Conservation (phyloP, 2,329 filamentous ascomycete genomes). For the Colletotrichum sp. region DNA sequence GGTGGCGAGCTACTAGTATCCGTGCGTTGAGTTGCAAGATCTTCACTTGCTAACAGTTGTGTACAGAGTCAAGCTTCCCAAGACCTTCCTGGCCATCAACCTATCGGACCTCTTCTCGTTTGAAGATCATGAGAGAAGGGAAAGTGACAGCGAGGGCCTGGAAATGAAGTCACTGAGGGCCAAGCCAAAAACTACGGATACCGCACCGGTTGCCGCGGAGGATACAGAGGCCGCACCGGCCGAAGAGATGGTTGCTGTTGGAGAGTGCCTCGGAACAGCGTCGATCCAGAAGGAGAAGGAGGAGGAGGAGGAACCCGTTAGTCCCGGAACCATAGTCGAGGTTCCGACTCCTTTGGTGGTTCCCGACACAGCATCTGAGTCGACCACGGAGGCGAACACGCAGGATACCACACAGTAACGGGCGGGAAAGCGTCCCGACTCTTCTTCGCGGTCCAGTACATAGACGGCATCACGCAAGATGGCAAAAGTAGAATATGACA, state of each 20-base stretch:
- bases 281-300: not conserved
- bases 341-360: not conserved
- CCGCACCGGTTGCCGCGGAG: not conserved
- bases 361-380: not conserved
- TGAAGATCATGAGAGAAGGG: slow-evolving; percentile 59
- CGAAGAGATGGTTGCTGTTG: slow-evolving; percentile 16
- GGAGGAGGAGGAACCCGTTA: not conserved
- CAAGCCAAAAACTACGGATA: slow-evolving; percentile 23
- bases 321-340: not conserved
- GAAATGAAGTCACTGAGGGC: slow-evolving; percentile 48
- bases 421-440: not conserved
- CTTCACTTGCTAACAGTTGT: not conserved
- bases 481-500: not conserved
- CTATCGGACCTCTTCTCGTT: slow-evolving; percentile 67
- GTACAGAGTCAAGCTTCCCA: slow-evolving; percentile 66
- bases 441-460: not conserved
- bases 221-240: not conserved
- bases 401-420: not conserved
- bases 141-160: slow-evolving; percentile 50
- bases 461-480: not conserved
- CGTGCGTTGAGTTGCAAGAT: not conserved
- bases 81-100: slow-evolving; percentile 70
- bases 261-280: not conserved
- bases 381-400: not conserved
- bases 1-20: not conserved